Evolutionary conservation across 1,139 yeast genomes (phyloP).

Genomic region (Suhomyces choctaworum): DNA sequence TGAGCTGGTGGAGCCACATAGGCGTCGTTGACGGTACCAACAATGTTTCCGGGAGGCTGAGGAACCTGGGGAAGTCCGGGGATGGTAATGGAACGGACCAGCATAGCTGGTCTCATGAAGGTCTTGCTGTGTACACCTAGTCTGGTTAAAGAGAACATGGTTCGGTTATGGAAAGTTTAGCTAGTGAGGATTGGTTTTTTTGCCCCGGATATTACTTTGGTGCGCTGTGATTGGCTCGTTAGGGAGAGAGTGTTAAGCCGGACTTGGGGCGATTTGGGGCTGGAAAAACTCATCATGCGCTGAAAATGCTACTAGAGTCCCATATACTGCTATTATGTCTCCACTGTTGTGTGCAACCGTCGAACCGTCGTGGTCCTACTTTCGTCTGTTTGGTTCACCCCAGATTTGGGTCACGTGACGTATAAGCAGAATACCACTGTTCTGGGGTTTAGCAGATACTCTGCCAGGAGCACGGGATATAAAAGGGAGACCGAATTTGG

Average conservation of each 20-base stretch:
- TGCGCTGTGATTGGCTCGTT: constrained; percentile 13
- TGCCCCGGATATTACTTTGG: constrained; percentile 16
- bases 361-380: too few species aligned
- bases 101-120: constrained; percentile 13
- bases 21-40: constrained; percentile 78
- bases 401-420: too few species aligned
- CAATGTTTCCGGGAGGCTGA: constrained; percentile 75
- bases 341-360: too few species aligned
- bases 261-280: too few species aligned
- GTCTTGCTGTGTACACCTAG: constrained; percentile 28
- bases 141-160: constrained; percentile 31
- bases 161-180: constrained; percentile 1
- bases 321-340: too few species aligned
- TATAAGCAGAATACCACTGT: too few species aligned
- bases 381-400: too few species aligned
- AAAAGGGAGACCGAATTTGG: background rate
- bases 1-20: constrained; percentile 57
- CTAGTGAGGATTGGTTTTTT: constrained; percentile 9
- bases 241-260: too few species aligned
- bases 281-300: too few species aligned
- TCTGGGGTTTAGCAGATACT: background rate
- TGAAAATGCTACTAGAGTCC: too few species aligned
- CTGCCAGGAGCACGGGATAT: background rate
- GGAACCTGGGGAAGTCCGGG: constrained; percentile 44
- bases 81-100: constrained; percentile 24